Percentiles rank a stretch among this genome's conserved stretches.
phyloP scores from a whole-genome alignment of 495 filamentous ascomycete genomes.

The Penicillium diatomitis region DNA sequence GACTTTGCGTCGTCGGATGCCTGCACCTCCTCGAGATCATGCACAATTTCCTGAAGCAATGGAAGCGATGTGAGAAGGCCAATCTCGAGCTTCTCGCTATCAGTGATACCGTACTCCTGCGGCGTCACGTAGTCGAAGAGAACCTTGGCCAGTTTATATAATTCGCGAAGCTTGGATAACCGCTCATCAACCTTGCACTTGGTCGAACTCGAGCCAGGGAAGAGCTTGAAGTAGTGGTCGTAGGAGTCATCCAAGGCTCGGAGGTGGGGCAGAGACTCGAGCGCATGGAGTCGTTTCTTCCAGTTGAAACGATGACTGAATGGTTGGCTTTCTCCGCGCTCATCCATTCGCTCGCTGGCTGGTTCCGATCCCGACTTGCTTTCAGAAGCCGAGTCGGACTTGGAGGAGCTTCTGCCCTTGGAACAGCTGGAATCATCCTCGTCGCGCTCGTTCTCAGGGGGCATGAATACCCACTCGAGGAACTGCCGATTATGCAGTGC shows the following conservation, averaged over 20 bases:
- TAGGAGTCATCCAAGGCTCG: conserved; percentile 39
- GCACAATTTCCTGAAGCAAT: conserved; percentile 88
- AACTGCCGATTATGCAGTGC: conserved; percentile 94
- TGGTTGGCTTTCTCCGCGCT: conserved; percentile 27
- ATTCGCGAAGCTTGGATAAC: conserved; percentile 77
- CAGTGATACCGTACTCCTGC: conserved; percentile 93
- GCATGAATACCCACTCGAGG: conserved; percentile 96
- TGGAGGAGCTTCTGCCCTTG: conserved; percentile 13
- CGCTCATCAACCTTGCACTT: conserved; percentile 78
- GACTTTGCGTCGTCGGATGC: conserved; percentile 86
- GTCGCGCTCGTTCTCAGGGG: conserved; percentile 54
- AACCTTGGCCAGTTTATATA: conserved; percentile 88
- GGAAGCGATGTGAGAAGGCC: conserved; percentile 89
- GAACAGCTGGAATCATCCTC: conserved; percentile 47
- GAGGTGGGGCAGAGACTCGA: conserved; percentile 37
- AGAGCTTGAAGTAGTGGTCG: conserved; percentile 78
- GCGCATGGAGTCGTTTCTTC: conserved; percentile 31
- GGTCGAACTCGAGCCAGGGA: conserved; percentile 63
- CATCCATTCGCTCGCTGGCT: conserved; percentile 21
- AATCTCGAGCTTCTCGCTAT: conserved; percentile 94
- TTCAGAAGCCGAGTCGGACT: conserved; percentile 24
- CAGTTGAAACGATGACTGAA: conserved; percentile 42
- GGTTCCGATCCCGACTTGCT: conserved; percentile 17
- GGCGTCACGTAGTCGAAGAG: conserved; percentile 97
- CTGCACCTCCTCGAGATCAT: conserved; percentile 94